phyloP scores from a whole-genome alignment of 176 grass and related monocot species.

The Urochloa ruziziensis region DNA sequence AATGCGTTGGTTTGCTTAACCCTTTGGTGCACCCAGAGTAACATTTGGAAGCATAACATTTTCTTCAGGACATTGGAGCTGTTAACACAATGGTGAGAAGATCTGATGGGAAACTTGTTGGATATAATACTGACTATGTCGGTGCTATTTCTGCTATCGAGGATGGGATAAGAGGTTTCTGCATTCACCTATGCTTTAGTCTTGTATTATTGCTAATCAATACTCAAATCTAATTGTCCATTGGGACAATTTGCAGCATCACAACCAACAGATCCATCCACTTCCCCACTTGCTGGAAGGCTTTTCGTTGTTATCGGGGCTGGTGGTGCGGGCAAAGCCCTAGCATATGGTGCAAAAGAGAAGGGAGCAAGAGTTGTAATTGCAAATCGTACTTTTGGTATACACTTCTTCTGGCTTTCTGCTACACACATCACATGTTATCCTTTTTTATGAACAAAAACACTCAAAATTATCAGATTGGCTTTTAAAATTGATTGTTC shows the following conservation, averaged over 20 bases:
- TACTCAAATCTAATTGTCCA: conserved; percentile 4
- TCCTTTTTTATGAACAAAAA: background rate
- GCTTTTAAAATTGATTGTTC: background rate
- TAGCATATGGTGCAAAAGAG: conserved; percentile 96
- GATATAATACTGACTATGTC: conserved; percentile 96
- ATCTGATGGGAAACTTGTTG: conserved; percentile 82
- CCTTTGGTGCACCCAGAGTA: background rate
- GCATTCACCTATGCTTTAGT: conserved; percentile 12
- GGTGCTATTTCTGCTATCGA: conserved; percentile 99
- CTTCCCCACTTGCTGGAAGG: conserved; percentile 73
- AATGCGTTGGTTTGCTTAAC: background rate
- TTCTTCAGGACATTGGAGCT: conserved; percentile 80
- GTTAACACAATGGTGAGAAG: conserved; percentile 93
- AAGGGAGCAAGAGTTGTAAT: conserved; percentile 96
- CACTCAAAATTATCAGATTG: background rate
- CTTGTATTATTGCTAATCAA: background rate
- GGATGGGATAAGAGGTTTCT: conserved; percentile 93
- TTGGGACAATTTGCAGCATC: conserved; percentile 49
- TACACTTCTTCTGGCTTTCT: background rate
- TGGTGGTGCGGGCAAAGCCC: conserved; percentile 96
- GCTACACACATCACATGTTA: background rate
- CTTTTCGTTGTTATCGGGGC: conserved; percentile 93
- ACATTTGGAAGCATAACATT: conserved; percentile 12
- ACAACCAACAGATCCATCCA: conserved; percentile 24
- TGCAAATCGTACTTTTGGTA: conserved; percentile 98